Evolutionary conservation across 192 early-diverging fungal species (phyloP), one percentile per base, ranked within the genome.

Genomic region (Spizellomyces punctatus): DNA sequence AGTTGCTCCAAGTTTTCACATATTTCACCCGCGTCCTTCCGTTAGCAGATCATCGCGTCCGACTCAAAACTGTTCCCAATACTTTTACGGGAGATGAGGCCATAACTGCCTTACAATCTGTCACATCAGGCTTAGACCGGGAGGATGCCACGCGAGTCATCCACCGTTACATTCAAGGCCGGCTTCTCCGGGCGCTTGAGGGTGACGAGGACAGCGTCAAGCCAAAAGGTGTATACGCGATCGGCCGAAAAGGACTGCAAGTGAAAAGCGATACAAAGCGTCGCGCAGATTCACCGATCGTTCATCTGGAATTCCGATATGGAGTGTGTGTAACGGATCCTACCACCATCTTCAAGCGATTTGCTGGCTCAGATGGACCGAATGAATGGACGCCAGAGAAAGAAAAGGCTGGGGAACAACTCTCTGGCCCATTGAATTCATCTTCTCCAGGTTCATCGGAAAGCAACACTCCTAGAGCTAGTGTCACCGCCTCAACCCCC

Each of bases 381-480:
- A 68, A 68, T 45, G 66, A 68, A 10, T 55, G 27, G 43, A n/a
- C 52, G 10, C 41, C 52, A 0, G 66, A 58, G 21, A 68, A 68
- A 45, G 66, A 68, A 12, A 68, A 58, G 42, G 7, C 8, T 8
- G 43, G 5, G 19, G 16, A 44, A 5, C 19, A 41, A 56, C 66
- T 12, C 54, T 58, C 50, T 27, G 54, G 8, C 27, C 50, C 5
- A 58, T 14, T 58, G 5, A 5, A 5, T 21, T 36, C 27, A 36
- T 36, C 27, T 36, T 36, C 27, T 36, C 27, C 27, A 36, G 27
- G 1, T 36, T 36, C 27, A 36, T 36, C 27, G 27, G 27, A 36
- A 36, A 36, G 27, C 27, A 3, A 36, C 27, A 36, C 1, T 36
- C 27, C 27, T 36, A 36, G 17, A 56, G 5, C 36, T 43, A 42